Evolutionary conservation across 1,284 basidiomycete species (phyloP), one percentile per base, ranked within the genome.

Genomic region (Phellinidium pouzarii): DNA sequence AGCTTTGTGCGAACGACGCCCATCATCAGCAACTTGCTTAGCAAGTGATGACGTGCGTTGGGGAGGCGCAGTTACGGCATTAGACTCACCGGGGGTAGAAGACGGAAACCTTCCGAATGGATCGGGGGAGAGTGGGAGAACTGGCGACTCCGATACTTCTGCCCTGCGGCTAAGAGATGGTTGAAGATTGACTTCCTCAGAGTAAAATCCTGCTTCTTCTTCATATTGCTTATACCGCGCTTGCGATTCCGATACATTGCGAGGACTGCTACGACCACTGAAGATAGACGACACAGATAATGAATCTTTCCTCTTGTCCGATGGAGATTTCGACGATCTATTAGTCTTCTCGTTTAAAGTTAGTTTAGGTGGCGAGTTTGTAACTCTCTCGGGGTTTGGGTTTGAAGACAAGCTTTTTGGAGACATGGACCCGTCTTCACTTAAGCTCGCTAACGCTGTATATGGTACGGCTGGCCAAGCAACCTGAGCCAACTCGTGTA

Each of bases 101-200:
- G 82, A 83, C 17, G 86, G 74, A 60, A 77, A 82, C 23, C 86
- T 75, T 17, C 82, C 80, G 62, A 89, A 89, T 27, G 87, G 86
- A 67, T 89, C 87, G 6, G 87, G 84, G 5, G 86, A 86, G 19
- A 88, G 69, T 27, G 87, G 87, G 53, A 89, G 82, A 50, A 77
- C 66, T 52, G 77, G 80, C 36, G 72, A 77, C 23, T 43, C 51
- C 50, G 66, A 61, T 43, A 54, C 40, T 53, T 59, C 56, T 26
- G 38, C 43, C 42, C 57, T 57, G 37, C 56, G 61, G 40, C 63
- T 60, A 54, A 64, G 58, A 41, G 63, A 60, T 47, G 64, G 63
- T 14, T 66, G 54, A 14, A 52, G 46, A 14, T 31, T 48, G 25
- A 67, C 66, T 41, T 70, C 64, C 3, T 71, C 62, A 14, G 73